Base-by-base conservation (phyloP, 2,329 filamentous ascomycete species). In the Gliomastix tumulicola region DNA sequence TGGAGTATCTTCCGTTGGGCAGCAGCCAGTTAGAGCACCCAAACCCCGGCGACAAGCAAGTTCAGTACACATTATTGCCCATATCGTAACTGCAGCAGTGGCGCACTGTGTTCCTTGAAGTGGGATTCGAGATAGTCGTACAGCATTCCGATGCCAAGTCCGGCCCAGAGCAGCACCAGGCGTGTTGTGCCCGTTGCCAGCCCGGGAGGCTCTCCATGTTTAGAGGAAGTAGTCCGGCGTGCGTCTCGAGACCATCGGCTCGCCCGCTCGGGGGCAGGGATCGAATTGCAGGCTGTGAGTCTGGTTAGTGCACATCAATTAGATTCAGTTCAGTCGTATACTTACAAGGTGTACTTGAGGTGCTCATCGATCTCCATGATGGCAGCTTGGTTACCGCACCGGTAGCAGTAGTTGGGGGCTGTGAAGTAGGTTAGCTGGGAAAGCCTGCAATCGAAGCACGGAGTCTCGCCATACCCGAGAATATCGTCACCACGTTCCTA, bases 291-390 rank as follows among this genome's bases (percentile, higher is more conserved):
- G 70, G 83, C 92, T 98, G 54, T 16, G 41, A 25, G 22, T 9
- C 22, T 25, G n/a, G 25, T 28, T n/a, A 28, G 25, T 28, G 25
- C 9, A 7, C 10, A n/a, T 18, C 30, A 15, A 33, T 40, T 15
- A 40, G 23, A 30, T 25, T 17, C 9, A 34, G 16, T 10, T 11
- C 30, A 22, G n/a, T 18, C 27, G 15, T 9, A 22, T 18, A 81
- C 88, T 65, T 76, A 96, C 90, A 98, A 97, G 56, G 92, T 97
- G 68, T 97, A 98, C 73, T 98, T 97, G 59, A 98, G 70, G 63
- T 97, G 89, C 68, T 98, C 92, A 49, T 97, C 92, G 63, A 98
- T 98, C 67, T 97, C 92, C 92, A 98, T 98, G 62, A 98, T 97
- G n/a, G 92, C 92, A 39, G 92, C 92, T 66, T 97, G 92, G 66